Evolutionary conservation across 2,329 filamentous ascomycete species (phyloP), one percentile per base, ranked within the genome.

Genomic region (Exophiala calicioides): DNA sequence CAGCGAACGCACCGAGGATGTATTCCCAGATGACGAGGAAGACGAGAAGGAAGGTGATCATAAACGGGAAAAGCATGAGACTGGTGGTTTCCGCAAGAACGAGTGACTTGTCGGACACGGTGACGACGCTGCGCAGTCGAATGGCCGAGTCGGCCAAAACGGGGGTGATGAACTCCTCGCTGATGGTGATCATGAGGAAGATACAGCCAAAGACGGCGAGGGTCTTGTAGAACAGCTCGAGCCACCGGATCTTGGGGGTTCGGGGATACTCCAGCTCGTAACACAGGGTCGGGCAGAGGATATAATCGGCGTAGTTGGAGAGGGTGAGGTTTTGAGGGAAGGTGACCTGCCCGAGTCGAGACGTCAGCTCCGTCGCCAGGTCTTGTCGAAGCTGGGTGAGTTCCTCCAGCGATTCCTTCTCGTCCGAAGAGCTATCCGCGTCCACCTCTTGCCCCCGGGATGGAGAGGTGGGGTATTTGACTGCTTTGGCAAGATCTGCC

Each of bases 11-110:
- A 47, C 91, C 93, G 24, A 97, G 81, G 8, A 95, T 80, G 68
- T 97, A 98, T 68, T 98, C 93, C 67, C 97, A 98, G 61, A 97
- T 97, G 67, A 96, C 90, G 48, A 98, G 82, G 73, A 98, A 98
- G 44, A 97, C 90, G 36, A 97, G 82, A 3, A 97, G 75, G 66
- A 97, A 94, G 3, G 85, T 95, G 52, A 97, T 78, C 88, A 96
- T 96, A 68, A 97, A 98, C 3, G 93, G 93, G 69, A 96, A 97
- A 16, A 98, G 79, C 13, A 98, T 81, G 75, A 88, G 84, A 47
- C 86, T 91, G 63, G 95, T 90, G 10, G 87, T 90, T 74, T 97
- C 93, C 20, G 87, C 82, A 18, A 98, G 77, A 56, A 96, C 83
- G 50, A 98, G 79, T 2, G 82, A 75, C 45, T 80, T 81, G 53